Evolutionary conservation across 495 filamentous ascomycete species (phyloP), one percentile per base, ranked within the genome.

Genomic region (Penicillium soppii): DNA sequence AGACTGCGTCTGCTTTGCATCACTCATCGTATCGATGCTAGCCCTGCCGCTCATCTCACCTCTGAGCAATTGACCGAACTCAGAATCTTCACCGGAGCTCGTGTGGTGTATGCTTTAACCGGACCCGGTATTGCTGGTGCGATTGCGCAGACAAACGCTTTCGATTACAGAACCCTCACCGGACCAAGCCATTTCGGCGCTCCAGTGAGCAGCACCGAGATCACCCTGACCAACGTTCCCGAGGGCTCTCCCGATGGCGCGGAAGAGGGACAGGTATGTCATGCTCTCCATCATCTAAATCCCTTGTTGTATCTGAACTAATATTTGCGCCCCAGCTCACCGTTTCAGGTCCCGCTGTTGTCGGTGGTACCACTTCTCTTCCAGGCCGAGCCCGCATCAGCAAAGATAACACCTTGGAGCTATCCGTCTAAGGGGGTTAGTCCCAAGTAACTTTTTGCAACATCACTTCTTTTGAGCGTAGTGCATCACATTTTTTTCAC

Each of bases 101-200:
- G 91, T 27, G 76, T 96, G 40, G 77, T 95, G 17, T 96, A 96
- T 69, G 91, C 90, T 1, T 76, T 97, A 23, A 89, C 91, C 38
- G 85, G 89, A 3, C 73, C 92, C 7, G 79, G 81, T 23, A 86
- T 97, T 19, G 92, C 91, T 4, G 94, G 94, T 19, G 88, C 94
- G 1, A 82, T 92, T 15, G 68, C 82, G 2, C 92, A 97, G 70
- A 94, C 90, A 9, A 82, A 87, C 51, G 77, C 91, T 26, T 92
- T 89, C 58, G 94, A 99, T 62, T 97, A 99, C 63, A 74, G 92
- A 33, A 76, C 84, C 15, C 70, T 79, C 42, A 13, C 51, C 15
- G 59, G 80, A 61, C 52, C 72, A 29, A 82, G 78, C 29, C 91
- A 96, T 69, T 95, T 97, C 62, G 95, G 94, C 2, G 72, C 84